phyloP scores from a whole-genome alignment of 2,329 filamentous ascomycete genomes.

The Trichoderma koningiopsis region DNA sequence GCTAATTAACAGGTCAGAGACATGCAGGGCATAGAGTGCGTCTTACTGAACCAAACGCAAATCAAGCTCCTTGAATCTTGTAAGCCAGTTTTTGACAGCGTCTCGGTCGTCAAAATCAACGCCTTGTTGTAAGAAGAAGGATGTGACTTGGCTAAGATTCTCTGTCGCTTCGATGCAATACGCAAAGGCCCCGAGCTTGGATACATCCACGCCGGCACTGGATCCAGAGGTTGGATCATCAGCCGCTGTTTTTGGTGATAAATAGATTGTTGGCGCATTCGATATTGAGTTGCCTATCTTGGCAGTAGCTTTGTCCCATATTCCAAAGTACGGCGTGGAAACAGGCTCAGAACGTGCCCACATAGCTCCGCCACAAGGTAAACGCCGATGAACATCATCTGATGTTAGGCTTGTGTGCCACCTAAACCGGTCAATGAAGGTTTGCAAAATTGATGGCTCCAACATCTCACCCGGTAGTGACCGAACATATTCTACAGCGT shows the following conservation, averaged over 20 bases:
- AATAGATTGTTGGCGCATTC: constrained; percentile 41
- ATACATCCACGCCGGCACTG: constrained; percentile 33
- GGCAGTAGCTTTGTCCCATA: constrained; percentile 46
- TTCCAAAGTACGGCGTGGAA: constrained; percentile 47
- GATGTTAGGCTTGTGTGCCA: constrained; percentile 41
- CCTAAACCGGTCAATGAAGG: constrained; percentile 25
- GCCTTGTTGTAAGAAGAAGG: constrained; percentile 48
- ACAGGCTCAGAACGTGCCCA: constrained; percentile 46
- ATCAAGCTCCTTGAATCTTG: constrained; percentile 50
- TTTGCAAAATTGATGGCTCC: neutral
- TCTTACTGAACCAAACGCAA: constrained; percentile 45
- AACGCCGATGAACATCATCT: constrained; percentile 36
- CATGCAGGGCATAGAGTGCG: neutral
- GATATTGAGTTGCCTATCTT: constrained; percentile 45
- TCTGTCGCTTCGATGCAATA: constrained; percentile 52
- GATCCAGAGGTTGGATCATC: constrained; percentile 23
- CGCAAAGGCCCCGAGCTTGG: constrained; percentile 49
- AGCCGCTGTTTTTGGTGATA: constrained; percentile 26
- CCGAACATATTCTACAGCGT: neutral
- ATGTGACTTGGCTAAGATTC: constrained; percentile 47
- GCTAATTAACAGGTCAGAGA: neutral
- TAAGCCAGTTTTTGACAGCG: constrained; percentile 46
- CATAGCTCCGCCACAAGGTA: constrained; percentile 43
- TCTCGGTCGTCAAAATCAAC: constrained; percentile 44
- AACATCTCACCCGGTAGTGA: neutral